Conservation (phyloP, 805 yeast species). For the Priceomyces carsonii region DNA sequence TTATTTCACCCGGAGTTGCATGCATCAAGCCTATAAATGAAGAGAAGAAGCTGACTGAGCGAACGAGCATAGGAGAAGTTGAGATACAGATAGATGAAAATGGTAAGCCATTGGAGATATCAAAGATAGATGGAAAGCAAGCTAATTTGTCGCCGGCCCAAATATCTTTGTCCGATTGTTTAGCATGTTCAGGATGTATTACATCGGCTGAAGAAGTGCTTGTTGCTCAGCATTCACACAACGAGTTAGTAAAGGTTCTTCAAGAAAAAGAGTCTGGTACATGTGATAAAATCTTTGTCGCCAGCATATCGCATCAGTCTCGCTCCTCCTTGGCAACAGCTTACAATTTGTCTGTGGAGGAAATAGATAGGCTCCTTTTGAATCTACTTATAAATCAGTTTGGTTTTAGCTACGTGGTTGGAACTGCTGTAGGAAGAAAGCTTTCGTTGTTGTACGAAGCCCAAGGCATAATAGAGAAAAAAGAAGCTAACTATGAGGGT, state of each 20-base stretch:
- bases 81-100: slow-evolving; percentile 61
- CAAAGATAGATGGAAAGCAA: slow-evolving; percentile 54
- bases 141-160: slow-evolving; percentile 72
- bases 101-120: slow-evolving; percentile 70
- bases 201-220: slow-evolving; percentile 96
- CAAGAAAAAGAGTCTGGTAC: slow-evolving; percentile 23
- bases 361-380: slow-evolving; percentile 62
- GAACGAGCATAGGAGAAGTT: slow-evolving; percentile 28
- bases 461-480: slow-evolving; percentile 45
- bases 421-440: slow-evolving; percentile 79
- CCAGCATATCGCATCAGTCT: slow-evolving; percentile 83
- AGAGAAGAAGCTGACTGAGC: slow-evolving; percentile 18
- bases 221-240: slow-evolving; percentile 87
- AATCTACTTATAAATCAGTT: slow-evolving; percentile 58
- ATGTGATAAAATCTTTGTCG: slow-evolving; percentile 53
- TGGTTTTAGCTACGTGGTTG: slow-evolving; percentile 75
- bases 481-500: slow-evolving; percentile 22
- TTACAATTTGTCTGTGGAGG: slow-evolving; percentile 49
- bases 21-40: slow-evolving; percentile 76
- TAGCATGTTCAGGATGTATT: slow-evolving; percentile 96
- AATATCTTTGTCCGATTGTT: slow-evolving; percentile 86
- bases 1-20: slow-evolving; percentile 91
- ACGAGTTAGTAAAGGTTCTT: slow-evolving; percentile 66
- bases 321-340: slow-evolving; percentile 81
- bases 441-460: slow-evolving; percentile 53